Base-by-base conservation (phyloP, 163 green algal genomes). In the Scenedesmus sp. region DNA sequence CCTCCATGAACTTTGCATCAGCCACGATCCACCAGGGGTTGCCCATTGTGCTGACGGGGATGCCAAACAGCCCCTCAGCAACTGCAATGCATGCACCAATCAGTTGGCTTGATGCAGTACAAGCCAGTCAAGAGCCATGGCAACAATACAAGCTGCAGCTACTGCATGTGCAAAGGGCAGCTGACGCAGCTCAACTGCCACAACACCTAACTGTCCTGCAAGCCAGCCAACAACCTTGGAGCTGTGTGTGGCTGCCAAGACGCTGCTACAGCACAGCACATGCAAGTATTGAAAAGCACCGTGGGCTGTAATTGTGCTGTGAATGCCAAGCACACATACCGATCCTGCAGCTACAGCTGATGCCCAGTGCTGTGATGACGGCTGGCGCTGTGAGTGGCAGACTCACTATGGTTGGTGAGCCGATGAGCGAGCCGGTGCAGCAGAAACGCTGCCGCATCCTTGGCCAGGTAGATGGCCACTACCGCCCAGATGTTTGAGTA, bases 21-120 rank as follows among this genome's bases (percentile, higher is more conserved):
- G 93, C 44, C 73, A 86, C 92, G 0, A 97, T 92, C 93, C 94
- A 97, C 94, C 95, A 97, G 26, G 95, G 91, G 91, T 97, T 97
- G 73, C 88, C 91, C 9, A 94, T 72, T 0, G 84, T 83, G 46
- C 93, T 86, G 24, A 92, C 72, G 10, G 87, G 81, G 5, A 89
- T 73, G 12, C 88, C 90, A 72, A 97, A 78, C 20, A 94, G 24
- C 13, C 42, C 44, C 76, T 96, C 90, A 37, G 95, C 93, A 26
- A 83, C 93, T 96, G 94, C 87, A 86, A 6, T 12, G 33, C 26
- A 85, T 9, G 76, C 35, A 37, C 26, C 37, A 76, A 40, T 3
- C 7, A n/a, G 4, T 40, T n/a, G n/a, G n/a, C n/a, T 10, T 20
- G 18, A 1, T 18, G 2, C 20, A 3, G 40, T 15, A 35, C 59